Evolutionary conservation across 2,329 filamentous ascomycete species (phyloP).

Genomic region (Aspergillus brunneoviolaceus): DNA sequence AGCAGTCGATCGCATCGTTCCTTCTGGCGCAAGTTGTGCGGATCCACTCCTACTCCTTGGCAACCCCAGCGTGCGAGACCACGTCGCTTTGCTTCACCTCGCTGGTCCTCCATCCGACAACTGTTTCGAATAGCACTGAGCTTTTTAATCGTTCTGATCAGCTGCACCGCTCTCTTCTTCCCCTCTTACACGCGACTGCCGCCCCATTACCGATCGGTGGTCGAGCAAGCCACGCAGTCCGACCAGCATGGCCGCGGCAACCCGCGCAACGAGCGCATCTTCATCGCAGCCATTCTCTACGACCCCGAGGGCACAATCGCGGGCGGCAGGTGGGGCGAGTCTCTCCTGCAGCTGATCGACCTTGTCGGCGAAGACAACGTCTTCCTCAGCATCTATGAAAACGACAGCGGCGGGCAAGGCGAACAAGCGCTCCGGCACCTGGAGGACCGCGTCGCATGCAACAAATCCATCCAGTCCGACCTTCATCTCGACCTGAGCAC

Average conservation of each 20-base stretch:
- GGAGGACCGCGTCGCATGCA: constrained; percentile 48
- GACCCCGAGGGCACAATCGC: constrained; percentile 62
- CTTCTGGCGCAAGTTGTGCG: background rate
- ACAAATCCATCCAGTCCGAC: constrained; percentile 58
- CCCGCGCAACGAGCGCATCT: constrained; percentile 61
- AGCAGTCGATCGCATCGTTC: background rate
- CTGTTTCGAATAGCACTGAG: background rate
- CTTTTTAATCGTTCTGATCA: constrained; percentile 35
- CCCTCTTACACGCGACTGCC: constrained; percentile 59
- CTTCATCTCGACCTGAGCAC: constrained; percentile 55
- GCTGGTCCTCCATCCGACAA: background rate
- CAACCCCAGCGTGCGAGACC: background rate
- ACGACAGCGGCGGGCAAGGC: constrained; percentile 60
- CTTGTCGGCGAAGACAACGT: constrained; percentile 66
- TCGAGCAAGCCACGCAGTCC: constrained; percentile 27
- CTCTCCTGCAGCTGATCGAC: constrained; percentile 61
- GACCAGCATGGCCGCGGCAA: constrained; percentile 48
- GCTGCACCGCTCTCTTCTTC: constrained; percentile 43
- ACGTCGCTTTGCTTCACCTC: background rate
- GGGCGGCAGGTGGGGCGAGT: constrained; percentile 62
- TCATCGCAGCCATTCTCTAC: constrained; percentile 70
- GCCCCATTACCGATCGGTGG: constrained; percentile 48
- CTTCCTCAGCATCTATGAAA: constrained; percentile 71
- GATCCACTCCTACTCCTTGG: background rate
- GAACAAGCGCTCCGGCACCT: constrained; percentile 55